Evolutionary conservation across 805 yeast genomes (phyloP), one percentile per base, ranked within the genome.

Genomic region (Hanseniaspora guilliermondii): DNA sequence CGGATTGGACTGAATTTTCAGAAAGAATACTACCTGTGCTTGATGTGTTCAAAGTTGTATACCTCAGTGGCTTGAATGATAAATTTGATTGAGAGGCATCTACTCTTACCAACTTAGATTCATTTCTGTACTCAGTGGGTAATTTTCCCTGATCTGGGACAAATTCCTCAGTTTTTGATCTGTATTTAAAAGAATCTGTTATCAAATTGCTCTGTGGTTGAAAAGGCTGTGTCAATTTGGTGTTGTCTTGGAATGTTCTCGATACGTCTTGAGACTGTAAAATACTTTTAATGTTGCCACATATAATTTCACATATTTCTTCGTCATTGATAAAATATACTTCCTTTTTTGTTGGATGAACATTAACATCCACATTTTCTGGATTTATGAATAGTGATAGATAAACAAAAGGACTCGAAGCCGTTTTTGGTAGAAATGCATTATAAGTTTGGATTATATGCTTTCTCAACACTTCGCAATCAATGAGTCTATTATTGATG

Each of bases 331-430:
- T 69, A 64, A 93, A 88, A 42, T 94, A 66, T 2, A 93, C 97
- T 61, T 91, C 97, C 56, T 91, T 75, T 61, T 93, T 93, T 0
- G 97, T 91, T 0, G 98, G 98, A 64, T 93, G 98, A 14, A 93
- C 82, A 64, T 93, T 93, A 16, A 93, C 97, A 65, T 93, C 98
- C 7, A 93, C 74, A 57, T 82, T 81, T 35, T 68, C 69, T 0
- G 96, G 85, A 22, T 74, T 70, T 2, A 93, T 78, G 19, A 70
- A 70, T n/a, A 93, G 64, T 47, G 85, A 74, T 52, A 93, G 56
- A 66, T 88, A 93, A 0, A 86, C 74, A 64, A 93, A 93, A 0
- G 95, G 83, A 59, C 75, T 78, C 44, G 73, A 73, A 5, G 57
- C 57, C 0, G 94, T 94, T 60, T 83, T 85, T 0, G 97, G 96